Evolutionary conservation across 2,329 filamentous ascomycete genomes (phyloP).

Genomic region (Paracoccidioides lutzii): DNA sequence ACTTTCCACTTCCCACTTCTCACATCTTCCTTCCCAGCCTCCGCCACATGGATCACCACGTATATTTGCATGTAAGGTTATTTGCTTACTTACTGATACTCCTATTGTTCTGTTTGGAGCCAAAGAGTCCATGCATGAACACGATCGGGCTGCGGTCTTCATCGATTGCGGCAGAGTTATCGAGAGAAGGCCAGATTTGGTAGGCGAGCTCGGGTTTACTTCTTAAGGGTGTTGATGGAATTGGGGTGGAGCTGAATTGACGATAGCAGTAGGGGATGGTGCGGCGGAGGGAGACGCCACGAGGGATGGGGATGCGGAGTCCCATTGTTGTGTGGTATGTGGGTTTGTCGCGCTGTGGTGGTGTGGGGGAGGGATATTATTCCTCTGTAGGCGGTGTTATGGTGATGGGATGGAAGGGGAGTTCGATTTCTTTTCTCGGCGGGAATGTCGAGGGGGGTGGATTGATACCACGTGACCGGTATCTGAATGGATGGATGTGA

Average conservation of each 20-base stretch:
- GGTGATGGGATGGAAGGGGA: too few relatives aligned
- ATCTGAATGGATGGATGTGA: too few relatives aligned
- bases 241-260: neutral
- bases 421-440: too few relatives aligned
- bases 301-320: too few relatives aligned
- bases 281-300: too few relatives aligned
- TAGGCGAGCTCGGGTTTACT: conserved; percentile 4
- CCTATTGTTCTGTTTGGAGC: conserved; percentile 80
- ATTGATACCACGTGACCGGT: too few relatives aligned
- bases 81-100: conserved; percentile 71
- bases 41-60: neutral
- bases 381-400: too few relatives aligned
- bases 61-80: neutral
- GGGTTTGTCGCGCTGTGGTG: too few relatives aligned
- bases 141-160: conserved; percentile 52
- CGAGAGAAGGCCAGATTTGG: conserved; percentile 3
- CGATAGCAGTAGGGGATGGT: neutral
- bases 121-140: conserved; percentile 82
- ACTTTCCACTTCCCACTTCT: too few relatives aligned
- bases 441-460: too few relatives aligned
- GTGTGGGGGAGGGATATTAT: too few relatives aligned
- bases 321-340: too few relatives aligned
- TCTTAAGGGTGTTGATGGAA: neutral
- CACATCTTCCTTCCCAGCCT: neutral
- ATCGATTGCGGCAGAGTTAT: neutral